Base-by-base conservation (phyloP, 2,329 filamentous ascomycete species). In the Colletotrichum graminicola region DNA sequence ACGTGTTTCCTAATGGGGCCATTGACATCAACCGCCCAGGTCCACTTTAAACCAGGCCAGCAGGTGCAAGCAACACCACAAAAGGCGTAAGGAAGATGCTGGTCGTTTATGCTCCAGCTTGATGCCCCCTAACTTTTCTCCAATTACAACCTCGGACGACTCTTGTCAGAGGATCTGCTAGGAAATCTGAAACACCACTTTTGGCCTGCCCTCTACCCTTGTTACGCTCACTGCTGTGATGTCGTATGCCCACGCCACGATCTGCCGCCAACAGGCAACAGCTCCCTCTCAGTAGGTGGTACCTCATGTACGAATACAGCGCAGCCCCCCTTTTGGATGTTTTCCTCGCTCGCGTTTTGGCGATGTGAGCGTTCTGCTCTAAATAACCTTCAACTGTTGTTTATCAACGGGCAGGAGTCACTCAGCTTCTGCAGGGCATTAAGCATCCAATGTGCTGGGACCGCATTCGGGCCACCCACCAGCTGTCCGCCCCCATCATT, bases 151-250 rank as follows among this genome's bases (percentile, higher is more conserved):
- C 61, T 71, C 67, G 66, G 67, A 71, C 47, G 61, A 45, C 67
- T 71, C 70, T 72, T 72, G 70, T 66, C 66, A 71, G 70, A 72
- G 62, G 61, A 71, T 66, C 61, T 62, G 55, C 70, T 66, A 59
- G 66, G 51, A 54, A 66, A 66, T 70, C 67, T 71, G 70, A 72
- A 72, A 72, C 70, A 66, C 34, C 56, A 45, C 62, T 62, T 57
- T 66, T 66, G 62, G 51, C 55, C 67, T 66, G 49, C 60, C 66
- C 49, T 71, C 49, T 71, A 52, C 49, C 65, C 65, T 49, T 41
- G 39, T 51, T 55, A 69, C 52, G 23, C 34, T 36, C 57, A 51
- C 68, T 49, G 18, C 51, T 55, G 55, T 55, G 41, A 54, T 64
- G 55, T 43, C 41, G 29, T 66, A 72, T 66, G 43, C 67, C 70